Conservation (phyloP, 148 eudicot genomes). For the Chenopodium berlandieri region DNA sequence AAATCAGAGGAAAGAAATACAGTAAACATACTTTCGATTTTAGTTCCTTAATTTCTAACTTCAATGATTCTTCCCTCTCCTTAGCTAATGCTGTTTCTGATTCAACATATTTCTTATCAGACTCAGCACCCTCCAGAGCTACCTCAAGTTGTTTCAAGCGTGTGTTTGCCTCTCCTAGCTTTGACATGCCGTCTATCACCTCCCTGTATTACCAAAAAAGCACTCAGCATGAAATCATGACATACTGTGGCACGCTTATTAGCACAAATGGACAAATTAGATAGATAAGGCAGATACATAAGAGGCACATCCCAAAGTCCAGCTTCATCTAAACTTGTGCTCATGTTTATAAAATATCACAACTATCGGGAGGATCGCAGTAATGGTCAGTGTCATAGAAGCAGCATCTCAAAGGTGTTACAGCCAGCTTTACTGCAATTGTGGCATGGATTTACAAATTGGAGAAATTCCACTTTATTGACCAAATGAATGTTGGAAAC, state of each 20-base stretch:
- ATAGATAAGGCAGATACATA: background rate
- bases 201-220: constrained; percentile 49
- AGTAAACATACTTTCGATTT: constrained; percentile 54
- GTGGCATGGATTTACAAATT: background rate
- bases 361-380: background rate
- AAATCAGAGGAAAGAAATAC: background rate
- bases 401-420: background rate
- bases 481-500: background rate
- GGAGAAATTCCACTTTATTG: background rate
- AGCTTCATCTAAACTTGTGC: constrained; percentile 1
- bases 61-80: constrained; percentile 53
- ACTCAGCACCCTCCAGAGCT: constrained; percentile 63
- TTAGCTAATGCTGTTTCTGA: constrained; percentile 55
- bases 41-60: constrained; percentile 61
- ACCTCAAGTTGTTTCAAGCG: constrained; percentile 63
- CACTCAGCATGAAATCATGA: constrained; percentile 5
- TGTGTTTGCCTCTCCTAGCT: constrained; percentile 67
- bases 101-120: constrained; percentile 67
- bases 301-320: background rate
- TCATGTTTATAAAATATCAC: background rate
- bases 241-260: background rate
- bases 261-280: background rate
- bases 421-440: background rate
- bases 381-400: background rate
- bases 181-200: constrained; percentile 75